Percentiles rank a stretch among this genome's conserved stretches.
Evolutionary conservation across 2,329 filamentous ascomycete genomes (phyloP).

Genomic region (Nigrospora osmanthi): DNA sequence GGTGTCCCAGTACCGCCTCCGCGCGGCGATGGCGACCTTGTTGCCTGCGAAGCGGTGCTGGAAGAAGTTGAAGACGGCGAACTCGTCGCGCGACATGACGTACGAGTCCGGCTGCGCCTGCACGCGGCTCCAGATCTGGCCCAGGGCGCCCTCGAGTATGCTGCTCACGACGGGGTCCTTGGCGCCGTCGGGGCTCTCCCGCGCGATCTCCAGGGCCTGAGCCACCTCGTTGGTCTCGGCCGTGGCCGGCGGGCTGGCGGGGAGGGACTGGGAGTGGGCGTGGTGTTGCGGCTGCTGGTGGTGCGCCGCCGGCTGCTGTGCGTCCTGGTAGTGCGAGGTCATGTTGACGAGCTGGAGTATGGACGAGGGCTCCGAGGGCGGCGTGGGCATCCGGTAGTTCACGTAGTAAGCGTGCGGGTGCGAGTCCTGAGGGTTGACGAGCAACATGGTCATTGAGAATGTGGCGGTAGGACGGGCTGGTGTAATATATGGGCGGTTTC

Average conservation of each 20-base stretch:
- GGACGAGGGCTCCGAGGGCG: slow-evolving; percentile 3
- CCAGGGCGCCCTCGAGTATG: slow-evolving; percentile 58
- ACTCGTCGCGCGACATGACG: slow-evolving; percentile 69
- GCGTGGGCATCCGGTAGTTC: slow-evolving; percentile 4
- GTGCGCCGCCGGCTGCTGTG: slow-evolving; percentile 1
- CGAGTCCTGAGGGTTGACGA: slow-evolving; percentile 6
- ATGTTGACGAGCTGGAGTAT: slow-evolving; percentile 10
- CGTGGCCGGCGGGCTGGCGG: background rate
- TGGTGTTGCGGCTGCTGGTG: slow-evolving; percentile 3
- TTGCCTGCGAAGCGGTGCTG: slow-evolving; percentile 55
- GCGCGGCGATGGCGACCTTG: slow-evolving; percentile 36
- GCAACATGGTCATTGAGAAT: slow-evolving; percentile 9
- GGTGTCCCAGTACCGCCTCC: slow-evolving; percentile 46
- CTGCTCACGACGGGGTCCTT: slow-evolving; percentile 54
- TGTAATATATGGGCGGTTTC: background rate
- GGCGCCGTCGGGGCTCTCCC: slow-evolving; percentile 61
- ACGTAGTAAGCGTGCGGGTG: slow-evolving; percentile 6
- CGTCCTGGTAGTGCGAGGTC: slow-evolving; percentile 4
- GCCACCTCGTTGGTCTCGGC: slow-evolving; percentile 39
- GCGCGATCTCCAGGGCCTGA: slow-evolving; percentile 66
- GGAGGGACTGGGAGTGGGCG: too few relatives aligned
- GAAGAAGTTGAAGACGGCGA: slow-evolving; percentile 82
- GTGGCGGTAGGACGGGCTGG: background rate
- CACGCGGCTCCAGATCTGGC: slow-evolving; percentile 61
- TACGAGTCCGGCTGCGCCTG: slow-evolving; percentile 59